Evolutionary conservation across 2,329 filamentous ascomycete genomes (phyloP), one percentile per base, ranked within the genome.

Genomic region (Fusarium ambrosium): DNA sequence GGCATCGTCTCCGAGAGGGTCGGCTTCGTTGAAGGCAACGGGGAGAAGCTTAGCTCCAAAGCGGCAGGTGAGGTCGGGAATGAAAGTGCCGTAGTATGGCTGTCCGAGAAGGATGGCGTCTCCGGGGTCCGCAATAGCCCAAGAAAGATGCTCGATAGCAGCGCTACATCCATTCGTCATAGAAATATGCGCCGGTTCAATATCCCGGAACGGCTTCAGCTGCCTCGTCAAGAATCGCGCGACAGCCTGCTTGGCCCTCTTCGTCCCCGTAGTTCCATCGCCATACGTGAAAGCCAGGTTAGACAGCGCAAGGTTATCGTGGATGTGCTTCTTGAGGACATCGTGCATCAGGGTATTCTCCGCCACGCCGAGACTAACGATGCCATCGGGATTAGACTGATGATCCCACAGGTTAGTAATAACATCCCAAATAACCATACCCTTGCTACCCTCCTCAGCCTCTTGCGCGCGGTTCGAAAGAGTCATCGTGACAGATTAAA

Each of bases 321-420:
- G 84, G 34, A 85, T 80, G 67, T 85, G 86, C 22, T 84, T 74
- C 2, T 83, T 77, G 4, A 89, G 81, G 4, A 81, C 75, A 20
- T 83, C 75, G 65, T 89, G 87, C 87, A 89, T 88, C 48, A 89
- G 82, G 1, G 80, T 78, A 74, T 89, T 89, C 77, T 89, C 88
- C 7, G 88, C 88, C 1, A 89, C 81, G 1, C 87, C 87, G 0
- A 90, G 82, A 67, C 85, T 88, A 36, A 89, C 79, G 69, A 85
- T 87, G 29, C 87, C 87, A 16, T 79, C 72, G 0, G 85, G 84
- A 62, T 87, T 87, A 4, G 78, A 73, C 4, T 75, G 58, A 0
- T 84, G 82, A 63, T 87, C 73, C 81, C 84, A 89, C 7, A 84
- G 77, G 70, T 89, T 82, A 9, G 79, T 77, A 45, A 88, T 77